Percentiles rank a stretch among this genome's conserved stretches.
Conservation (phyloP, 176 grass and related monocot species). For the Olyra latifolia region DNA sequence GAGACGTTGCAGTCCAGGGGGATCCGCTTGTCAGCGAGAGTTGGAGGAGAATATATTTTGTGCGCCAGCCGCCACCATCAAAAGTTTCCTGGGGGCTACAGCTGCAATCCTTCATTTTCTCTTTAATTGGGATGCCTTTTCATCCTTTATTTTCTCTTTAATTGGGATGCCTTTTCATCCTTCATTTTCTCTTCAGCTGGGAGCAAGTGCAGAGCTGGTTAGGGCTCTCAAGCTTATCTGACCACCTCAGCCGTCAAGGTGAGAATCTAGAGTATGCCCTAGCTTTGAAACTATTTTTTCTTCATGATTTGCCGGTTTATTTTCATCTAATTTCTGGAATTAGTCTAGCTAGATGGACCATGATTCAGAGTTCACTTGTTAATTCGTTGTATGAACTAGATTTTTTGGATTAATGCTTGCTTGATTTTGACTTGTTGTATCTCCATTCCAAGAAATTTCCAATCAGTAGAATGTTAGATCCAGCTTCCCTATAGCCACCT, state of each 20-base stretch:
- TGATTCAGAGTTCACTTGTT: too few relatives aligned
- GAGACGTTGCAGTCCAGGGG: too few relatives aligned
- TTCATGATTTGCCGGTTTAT: not conserved
- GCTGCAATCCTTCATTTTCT: not conserved
- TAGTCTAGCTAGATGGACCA: not conserved
- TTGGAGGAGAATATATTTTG: not conserved
- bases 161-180: not conserved
- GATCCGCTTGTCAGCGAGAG: too few relatives aligned
- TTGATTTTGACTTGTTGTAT: not conserved
- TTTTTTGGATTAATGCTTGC: not conserved
- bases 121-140: not conserved
- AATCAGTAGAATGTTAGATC: not conserved
- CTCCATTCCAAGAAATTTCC: not conserved
- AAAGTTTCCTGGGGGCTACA: not conserved
- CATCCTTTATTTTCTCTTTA: too few relatives aligned
- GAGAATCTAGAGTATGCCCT: not conserved
- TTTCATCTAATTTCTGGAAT: not conserved
- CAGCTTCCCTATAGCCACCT: not conserved
- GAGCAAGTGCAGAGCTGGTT: not conserved
- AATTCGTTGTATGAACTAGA: not conserved
- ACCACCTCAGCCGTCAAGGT: not conserved
- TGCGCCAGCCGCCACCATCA: not conserved
- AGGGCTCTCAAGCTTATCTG: not conserved
- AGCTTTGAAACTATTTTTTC: not conserved
- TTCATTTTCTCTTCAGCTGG: not conserved